Evolutionary conservation across 768 basidiomycete species (phyloP), one percentile per base, ranked within the genome.

Genomic region (Leccinum boreale): DNA sequence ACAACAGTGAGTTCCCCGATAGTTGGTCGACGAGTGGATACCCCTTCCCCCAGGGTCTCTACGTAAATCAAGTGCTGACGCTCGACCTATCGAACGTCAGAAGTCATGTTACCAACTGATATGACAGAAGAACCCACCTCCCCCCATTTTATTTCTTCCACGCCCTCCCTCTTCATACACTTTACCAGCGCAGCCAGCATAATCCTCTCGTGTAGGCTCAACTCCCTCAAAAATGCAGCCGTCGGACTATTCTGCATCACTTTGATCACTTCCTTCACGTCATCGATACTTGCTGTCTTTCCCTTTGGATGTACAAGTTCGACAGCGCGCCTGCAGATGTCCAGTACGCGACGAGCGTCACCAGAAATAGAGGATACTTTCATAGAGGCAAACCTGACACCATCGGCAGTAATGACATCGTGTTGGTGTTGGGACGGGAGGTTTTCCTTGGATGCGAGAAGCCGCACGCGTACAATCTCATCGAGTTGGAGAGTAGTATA

Each of bases 161-260:
- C 81, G 26, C 94, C 94, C 59, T 90, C 87, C 46, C 89, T 79
- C 69, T 86, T 85, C 46, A 92, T 81, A 67, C 92, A 93, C 65
- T 89, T 88, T 24, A 95, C 75, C 36, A 96, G 70, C 1, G 94
- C 85, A 15, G 88, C 89, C 17, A 98, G 79, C 86, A 97, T 87
- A 49, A 95, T 79, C 42, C 89, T 84, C 69, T 97, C 94, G 67
- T 96, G 92, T 60, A 93, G 80, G 73, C 90, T 90, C 64, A 92
- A 87, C 35, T 90, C 86, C 48, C 82, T 82, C 24, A 98, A 73
- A 67, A 87, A 97, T 14, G 86, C 86, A 4, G 92, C 89, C 1
- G 88, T 92, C 2, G 94, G 94, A 63, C 90, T 94, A 63, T 91
- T 92, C 66, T 95, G 93, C 87, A 96, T 90, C 42, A 82, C 83